Conservation (phyloP, 352 stramenopile species). For the Phytophthora tentaculata region DNA sequence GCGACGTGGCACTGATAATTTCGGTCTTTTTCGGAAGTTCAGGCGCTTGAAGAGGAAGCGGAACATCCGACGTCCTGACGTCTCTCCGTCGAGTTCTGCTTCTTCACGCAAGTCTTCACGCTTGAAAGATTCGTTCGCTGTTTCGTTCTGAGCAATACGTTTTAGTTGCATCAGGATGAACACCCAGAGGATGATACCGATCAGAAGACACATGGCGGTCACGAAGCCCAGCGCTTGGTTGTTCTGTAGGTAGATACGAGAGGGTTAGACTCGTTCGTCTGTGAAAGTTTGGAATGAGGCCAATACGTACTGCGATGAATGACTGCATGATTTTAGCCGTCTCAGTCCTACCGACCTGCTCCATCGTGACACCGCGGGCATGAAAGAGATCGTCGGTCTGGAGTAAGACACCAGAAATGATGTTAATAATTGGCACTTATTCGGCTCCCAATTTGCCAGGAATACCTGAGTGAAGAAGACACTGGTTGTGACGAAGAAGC, state of each 20-base stretch:
- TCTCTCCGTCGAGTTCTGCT: conserved; percentile 55
- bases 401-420: background rate
- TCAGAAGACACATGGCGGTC: conserved; percentile 66
- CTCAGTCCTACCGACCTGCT: conserved; percentile 30
- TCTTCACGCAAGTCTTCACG: conserved; percentile 73
- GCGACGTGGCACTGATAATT: conserved; percentile 27
- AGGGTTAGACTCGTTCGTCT: conserved; percentile 3
- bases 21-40: conserved; percentile 35
- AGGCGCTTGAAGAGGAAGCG: conserved; percentile 56
- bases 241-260: conserved; percentile 39
- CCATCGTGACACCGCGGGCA: conserved; percentile 22
- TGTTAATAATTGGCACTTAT: background rate
- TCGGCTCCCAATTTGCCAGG: background rate
- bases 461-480: conserved; percentile 60
- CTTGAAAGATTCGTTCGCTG: conserved; percentile 86
- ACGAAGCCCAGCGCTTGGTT: conserved; percentile 76
- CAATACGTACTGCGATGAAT: conserved; percentile 52
- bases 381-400: conserved; percentile 50
- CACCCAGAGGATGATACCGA: conserved; percentile 63
- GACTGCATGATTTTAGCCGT: conserved; percentile 53
- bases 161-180: conserved; percentile 81
- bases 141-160: conserved; percentile 75
- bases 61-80: conserved; percentile 48
- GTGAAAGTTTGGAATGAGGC: background rate
- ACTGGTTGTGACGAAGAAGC: conserved; percentile 57